Evolutionary conservation across 2,329 filamentous ascomycete genomes (phyloP).

Genomic region (Pseudogymnoascus sp.): DNA sequence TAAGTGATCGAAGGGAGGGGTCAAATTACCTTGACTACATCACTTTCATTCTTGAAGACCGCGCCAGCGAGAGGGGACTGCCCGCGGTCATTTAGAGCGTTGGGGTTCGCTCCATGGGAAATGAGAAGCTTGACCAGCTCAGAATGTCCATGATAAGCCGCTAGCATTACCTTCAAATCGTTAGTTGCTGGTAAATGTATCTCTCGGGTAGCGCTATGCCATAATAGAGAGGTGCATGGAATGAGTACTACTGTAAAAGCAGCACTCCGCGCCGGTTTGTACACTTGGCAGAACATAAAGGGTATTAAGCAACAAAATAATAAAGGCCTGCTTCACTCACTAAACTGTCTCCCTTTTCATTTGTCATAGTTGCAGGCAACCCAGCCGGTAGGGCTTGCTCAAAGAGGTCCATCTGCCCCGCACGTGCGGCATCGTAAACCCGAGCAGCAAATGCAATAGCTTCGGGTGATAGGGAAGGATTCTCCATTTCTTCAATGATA

Average conservation of each 20-base stretch:
- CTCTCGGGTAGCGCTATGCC: not conserved
- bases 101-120: slow-evolving; percentile 55
- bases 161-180: slow-evolving; percentile 54
- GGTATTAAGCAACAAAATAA: not conserved
- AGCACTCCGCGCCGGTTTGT: not conserved
- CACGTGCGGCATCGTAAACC: slow-evolving; percentile 59
- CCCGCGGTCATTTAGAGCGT: slow-evolving; percentile 57
- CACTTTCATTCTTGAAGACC: slow-evolving; percentile 62
- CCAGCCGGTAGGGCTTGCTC: slow-evolving; percentile 55
- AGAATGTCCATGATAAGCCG: slow-evolving; percentile 60
- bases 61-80: slow-evolving; percentile 65
- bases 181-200: not conserved
- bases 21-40: slow-evolving; percentile 46
- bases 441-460: slow-evolving; percentile 57
- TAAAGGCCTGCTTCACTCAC: slow-evolving; percentile 32
- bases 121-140: slow-evolving; percentile 53
- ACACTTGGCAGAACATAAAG: not conserved
- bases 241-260: not conserved
- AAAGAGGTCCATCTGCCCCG: slow-evolving; percentile 50
- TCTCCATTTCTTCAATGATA: not conserved
- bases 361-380: slow-evolving; percentile 61
- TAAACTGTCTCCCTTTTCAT: slow-evolving; percentile 65
- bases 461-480: slow-evolving; percentile 39
- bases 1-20: not conserved
- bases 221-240: not conserved